phyloP scores from a whole-genome alignment of 768 basidiomycete genomes.

The Lactifluus volemus region DNA sequence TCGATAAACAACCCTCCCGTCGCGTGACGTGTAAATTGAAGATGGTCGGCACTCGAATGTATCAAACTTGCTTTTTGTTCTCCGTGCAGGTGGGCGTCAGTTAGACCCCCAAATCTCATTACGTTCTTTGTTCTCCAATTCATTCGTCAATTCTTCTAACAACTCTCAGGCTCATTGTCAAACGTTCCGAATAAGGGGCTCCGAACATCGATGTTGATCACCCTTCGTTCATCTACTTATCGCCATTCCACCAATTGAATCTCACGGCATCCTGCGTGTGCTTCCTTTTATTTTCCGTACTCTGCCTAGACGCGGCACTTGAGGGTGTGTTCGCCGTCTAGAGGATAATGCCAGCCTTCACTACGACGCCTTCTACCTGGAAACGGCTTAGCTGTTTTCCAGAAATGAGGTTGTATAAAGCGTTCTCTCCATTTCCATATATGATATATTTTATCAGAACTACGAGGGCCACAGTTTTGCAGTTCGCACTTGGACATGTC shows the following conservation, averaged over 20 bases:
- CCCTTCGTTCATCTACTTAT: slow-evolving; percentile 3
- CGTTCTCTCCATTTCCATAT: slow-evolving; percentile 60
- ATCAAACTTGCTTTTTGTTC: background rate
- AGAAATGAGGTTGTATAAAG: slow-evolving; percentile 16
- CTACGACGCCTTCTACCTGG: slow-evolving; percentile 41
- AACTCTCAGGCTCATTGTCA: background rate
- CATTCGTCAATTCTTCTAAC: background rate
- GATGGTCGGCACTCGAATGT: too few relatives aligned
- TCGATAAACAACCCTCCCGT: background rate
- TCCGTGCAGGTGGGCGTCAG: background rate
- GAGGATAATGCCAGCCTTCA: slow-evolving; percentile 45
- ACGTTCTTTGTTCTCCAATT: background rate
- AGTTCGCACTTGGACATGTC: slow-evolving; percentile 36
- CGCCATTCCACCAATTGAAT: slow-evolving; percentile 29
- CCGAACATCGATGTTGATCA: slow-evolving; percentile 1
- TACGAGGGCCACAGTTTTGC: slow-evolving; percentile 22
- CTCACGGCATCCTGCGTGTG: slow-evolving; percentile 31
- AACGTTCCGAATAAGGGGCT: slow-evolving; percentile 1
- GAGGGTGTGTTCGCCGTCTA: slow-evolving; percentile 34
- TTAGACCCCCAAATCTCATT: background rate
- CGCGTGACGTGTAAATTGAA: background rate
- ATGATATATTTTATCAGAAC: slow-evolving; percentile 41
- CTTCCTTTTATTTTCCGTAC: slow-evolving; percentile 43
- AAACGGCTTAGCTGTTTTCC: slow-evolving; percentile 32
- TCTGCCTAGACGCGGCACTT: slow-evolving; percentile 46